Evolutionary conservation across 2,329 filamentous ascomycete species (phyloP), one percentile per base, ranked within the genome.

Genomic region (Zymoseptoria ardabiliae): DNA sequence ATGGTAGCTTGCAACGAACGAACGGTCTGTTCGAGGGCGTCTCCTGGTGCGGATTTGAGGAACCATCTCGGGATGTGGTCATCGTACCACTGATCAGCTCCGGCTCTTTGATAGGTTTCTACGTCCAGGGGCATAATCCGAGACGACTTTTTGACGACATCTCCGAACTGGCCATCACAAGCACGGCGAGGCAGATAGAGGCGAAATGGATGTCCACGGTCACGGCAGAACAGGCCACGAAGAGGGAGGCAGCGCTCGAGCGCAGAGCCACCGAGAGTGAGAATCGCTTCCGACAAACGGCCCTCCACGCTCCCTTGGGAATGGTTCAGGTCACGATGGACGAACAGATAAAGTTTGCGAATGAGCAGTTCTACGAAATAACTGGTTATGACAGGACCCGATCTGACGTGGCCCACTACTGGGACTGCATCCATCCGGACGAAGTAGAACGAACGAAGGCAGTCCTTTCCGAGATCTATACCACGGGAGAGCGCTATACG

Each of bases 301-400:
- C 75, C 1, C 70, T 75, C 53, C 62, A 69, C 9, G 70, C 73
- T 4, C 73, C 75, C 4, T 64, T 77, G 3, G 75, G 70, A 2
- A 76, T 78, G 51, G 74, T 58, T 50, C 66, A 69, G 25, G 65
- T 74, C 28, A 66, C 66, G 10, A 61, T 69, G 5, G 58, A 69
- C n/a, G 70, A 71, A 1, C 65, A 63, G 3, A 73, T 75, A 35
- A 66, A 70, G 1, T 77, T 76, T 61, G 68, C 73, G 1, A 78
- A 78, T 53, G 68, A 77, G 23, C 63, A 68, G 30, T 69, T 65
- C 50, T 64, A 67, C 58, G 62, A 66, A 13, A 66, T 67, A 17
- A 61, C 61, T 41, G 65, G 61, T n/a, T 62, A 66, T 28, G 58
- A 62, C 50, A 50, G 58, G 3, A 41, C 60, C 9, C 59, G 62